Conservation (phyloP, 2,329 filamentous ascomycete genomes). For the Teratosphaeria pseudoeucalypti region DNA sequence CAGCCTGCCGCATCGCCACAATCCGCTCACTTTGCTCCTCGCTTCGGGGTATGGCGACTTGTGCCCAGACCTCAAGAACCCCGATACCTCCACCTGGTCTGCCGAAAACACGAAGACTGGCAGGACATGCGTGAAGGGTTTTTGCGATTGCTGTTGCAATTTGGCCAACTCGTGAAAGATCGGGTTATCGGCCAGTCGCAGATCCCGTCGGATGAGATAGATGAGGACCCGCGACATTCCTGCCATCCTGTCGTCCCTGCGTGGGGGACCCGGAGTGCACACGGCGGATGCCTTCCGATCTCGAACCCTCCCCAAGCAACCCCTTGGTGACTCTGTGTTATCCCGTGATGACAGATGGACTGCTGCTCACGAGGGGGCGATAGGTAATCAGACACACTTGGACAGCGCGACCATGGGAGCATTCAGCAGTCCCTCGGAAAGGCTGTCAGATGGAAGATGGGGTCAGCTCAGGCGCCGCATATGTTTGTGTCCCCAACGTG, state of each 20-base stretch:
- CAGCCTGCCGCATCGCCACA: slow-evolving; percentile 65
- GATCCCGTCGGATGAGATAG: slow-evolving; percentile 62
- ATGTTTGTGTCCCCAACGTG: not conserved
- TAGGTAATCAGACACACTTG: not conserved
- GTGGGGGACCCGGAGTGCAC: not conserved
- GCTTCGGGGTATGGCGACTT: slow-evolving; percentile 60
- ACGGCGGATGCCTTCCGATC: not conserved
- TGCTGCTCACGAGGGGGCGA: not conserved
- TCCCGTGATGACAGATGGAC: not conserved
- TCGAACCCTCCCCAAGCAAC: not conserved
- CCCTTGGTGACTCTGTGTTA: not conserved
- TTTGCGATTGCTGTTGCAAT: slow-evolving; percentile 37
- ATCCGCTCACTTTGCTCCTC: slow-evolving; percentile 51
- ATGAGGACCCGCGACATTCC: slow-evolving; percentile 44
- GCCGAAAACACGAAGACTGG: slow-evolving; percentile 61
- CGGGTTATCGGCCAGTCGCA: slow-evolving; percentile 65
- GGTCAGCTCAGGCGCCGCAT: not conserved
- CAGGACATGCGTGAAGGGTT: slow-evolving; percentile 52
- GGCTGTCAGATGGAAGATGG: not conserved
- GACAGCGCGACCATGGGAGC: not conserved
- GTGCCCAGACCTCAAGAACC: slow-evolving; percentile 48
- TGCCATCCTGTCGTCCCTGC: not conserved
- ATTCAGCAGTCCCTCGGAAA: not conserved
- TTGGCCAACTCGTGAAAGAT: slow-evolving; percentile 49
- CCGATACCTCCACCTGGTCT: slow-evolving; percentile 63